Conservation (phyloP, 192 early-diverging fungal genomes). For the Thamnidium elegans region DNA sequence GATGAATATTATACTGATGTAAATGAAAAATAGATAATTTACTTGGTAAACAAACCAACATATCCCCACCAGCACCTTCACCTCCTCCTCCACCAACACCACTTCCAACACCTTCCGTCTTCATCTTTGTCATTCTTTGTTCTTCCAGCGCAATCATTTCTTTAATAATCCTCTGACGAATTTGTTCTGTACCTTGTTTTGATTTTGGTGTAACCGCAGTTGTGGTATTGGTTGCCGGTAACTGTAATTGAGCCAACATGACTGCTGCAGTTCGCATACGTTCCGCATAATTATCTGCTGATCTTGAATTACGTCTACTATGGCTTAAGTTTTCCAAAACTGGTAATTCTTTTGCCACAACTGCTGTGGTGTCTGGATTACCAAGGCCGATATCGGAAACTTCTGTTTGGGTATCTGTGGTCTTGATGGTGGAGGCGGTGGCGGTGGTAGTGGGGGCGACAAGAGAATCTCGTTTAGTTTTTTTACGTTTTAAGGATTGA, state of each 20-base stretch:
- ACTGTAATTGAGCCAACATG: conserved; percentile 92
- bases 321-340: conserved; percentile 11
- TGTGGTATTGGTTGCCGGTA: conserved; percentile 24
- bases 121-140: conserved; percentile 67
- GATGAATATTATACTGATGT: background rate
- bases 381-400: background rate
- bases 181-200: conserved; percentile 67
- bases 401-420: background rate
- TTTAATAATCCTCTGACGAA: conserved; percentile 84
- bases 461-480: background rate
- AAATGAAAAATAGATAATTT: conserved; percentile 14
- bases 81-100: conserved; percentile 59
- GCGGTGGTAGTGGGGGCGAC: background rate
- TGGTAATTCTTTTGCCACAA: background rate
- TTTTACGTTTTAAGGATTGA: conserved; percentile 4
- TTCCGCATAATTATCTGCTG: conserved; percentile 83
- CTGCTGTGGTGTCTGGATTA: background rate
- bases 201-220: conserved; percentile 24
- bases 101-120: conserved; percentile 72
- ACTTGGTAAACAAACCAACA: conserved; percentile 44
- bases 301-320: conserved; percentile 37
- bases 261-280: conserved; percentile 95
- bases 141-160: conserved; percentile 97
- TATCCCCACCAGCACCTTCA: conserved; percentile 52
- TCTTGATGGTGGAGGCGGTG: background rate